Percentiles rank a stretch among this genome's conserved stretches.
Conservation (phyloP, 345 rosid genomes). For the Hevea brasiliensis region DNA sequence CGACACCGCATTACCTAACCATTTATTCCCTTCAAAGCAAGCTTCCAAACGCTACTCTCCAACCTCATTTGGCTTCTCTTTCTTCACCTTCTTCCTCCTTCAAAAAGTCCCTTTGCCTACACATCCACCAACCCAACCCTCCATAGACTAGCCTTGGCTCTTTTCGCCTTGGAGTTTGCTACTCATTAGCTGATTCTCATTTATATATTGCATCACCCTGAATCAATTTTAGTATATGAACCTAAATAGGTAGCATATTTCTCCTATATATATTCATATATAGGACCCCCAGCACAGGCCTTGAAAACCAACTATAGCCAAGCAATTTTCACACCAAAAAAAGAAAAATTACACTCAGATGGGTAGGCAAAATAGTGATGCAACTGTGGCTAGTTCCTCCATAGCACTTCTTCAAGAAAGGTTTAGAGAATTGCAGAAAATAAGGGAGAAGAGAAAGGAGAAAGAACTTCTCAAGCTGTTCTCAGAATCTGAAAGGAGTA, state of each 20-base stretch:
- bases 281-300: slow-evolving; percentile 10
- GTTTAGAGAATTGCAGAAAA: slow-evolving; percentile 59
- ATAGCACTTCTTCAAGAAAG: slow-evolving; percentile 72
- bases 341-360: slow-evolving; percentile 16
- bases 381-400: slow-evolving; percentile 49
- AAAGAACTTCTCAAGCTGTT: slow-evolving; percentile 49
- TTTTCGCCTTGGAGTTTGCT: slow-evolving; percentile 46
- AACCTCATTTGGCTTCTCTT: slow-evolving; percentile 36
- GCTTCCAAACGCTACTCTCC: slow-evolving; percentile 53
- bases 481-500: slow-evolving; percentile 23
- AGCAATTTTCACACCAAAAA: background rate
- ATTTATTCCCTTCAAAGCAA: slow-evolving; percentile 37
- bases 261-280: slow-evolving; percentile 35
- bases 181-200: slow-evolving; percentile 37
- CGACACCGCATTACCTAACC: slow-evolving; percentile 42
- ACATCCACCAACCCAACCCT: slow-evolving; percentile 44
- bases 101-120: slow-evolving; percentile 42
- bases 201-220: slow-evolving; percentile 27
- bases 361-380: slow-evolving; percentile 51
- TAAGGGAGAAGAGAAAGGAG: slow-evolving; percentile 56
- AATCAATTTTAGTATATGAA: slow-evolving; percentile 4
- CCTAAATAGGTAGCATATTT: background rate
- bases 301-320: slow-evolving; percentile 10
- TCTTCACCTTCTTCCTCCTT: slow-evolving; percentile 23
- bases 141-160: slow-evolving; percentile 25